Conservation (phyloP, 2,329 filamentous ascomycete genomes). For the Periconia digitata region DNA sequence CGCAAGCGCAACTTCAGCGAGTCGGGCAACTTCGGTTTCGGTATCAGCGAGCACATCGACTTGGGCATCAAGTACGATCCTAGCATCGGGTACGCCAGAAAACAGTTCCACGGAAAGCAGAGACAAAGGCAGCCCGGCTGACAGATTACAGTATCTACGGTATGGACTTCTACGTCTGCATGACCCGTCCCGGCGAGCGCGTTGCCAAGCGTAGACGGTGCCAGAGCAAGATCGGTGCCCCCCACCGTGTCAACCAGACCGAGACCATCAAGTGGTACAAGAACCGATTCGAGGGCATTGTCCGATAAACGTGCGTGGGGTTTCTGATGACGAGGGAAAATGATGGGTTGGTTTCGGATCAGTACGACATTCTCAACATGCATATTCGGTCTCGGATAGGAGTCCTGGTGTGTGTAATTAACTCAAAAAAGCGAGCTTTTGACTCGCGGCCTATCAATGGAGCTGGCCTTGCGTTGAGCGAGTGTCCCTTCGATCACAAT, state of each 20-base stretch:
- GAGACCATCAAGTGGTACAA: constrained; percentile 99
- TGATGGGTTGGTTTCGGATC: constrained; percentile 27
- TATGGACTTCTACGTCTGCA: constrained; percentile 99
- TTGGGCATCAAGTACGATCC: constrained; percentile 82
- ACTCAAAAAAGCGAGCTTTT: constrained; percentile 43
- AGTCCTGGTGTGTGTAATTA: constrained; percentile 44
- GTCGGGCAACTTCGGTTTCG: constrained; percentile 95
- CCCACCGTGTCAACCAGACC: constrained; percentile 88
- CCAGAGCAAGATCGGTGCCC: constrained; percentile 82
- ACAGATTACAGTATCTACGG: constrained; percentile 49
- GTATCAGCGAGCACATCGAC: constrained; percentile 99
- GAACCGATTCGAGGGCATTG: constrained; percentile 95
- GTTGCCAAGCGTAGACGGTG: constrained; percentile 91
- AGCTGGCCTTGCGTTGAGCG: constrained; percentile 42
- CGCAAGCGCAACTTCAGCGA: constrained; percentile 99
- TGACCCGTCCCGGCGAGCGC: constrained; percentile 98
- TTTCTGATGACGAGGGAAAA: constrained; percentile 24
- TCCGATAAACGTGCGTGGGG: constrained; percentile 81
- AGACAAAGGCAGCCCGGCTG: constrained; percentile 13
- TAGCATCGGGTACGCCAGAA: constrained; percentile 42
- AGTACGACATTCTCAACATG: constrained; percentile 39
- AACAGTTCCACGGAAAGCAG: background rate
- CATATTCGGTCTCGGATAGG: constrained; percentile 43
- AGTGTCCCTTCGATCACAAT: constrained; percentile 44
- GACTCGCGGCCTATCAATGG: constrained; percentile 51